Evolutionary conservation across 257 asterid genomes (phyloP).

Genomic region (Solanum acaule): DNA sequence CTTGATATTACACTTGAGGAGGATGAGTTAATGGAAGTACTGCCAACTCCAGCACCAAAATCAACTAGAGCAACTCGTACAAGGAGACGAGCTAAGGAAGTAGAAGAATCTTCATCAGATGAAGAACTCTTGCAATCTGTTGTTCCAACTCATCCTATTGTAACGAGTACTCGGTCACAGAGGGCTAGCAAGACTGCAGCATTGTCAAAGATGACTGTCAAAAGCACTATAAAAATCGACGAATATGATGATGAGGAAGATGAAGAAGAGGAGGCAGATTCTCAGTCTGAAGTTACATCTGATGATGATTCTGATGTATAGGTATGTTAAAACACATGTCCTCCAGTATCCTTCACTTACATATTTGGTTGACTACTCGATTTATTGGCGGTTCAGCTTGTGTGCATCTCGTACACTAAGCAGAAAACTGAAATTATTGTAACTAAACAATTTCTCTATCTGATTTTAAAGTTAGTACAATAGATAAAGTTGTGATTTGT

Average conservation of each 20-base stretch:
- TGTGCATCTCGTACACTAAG: conserved; percentile 21
- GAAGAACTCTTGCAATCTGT: conserved; percentile 52
- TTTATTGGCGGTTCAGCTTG: background rate
- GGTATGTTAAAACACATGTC: background rate
- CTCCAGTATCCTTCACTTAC: background rate
- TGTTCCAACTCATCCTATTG: conserved; percentile 37
- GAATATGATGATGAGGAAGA: conserved; percentile 40
- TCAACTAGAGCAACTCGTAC: conserved; percentile 35
- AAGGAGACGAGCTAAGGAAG: conserved; percentile 46
- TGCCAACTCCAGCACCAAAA: conserved; percentile 63
- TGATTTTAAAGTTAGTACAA: background rate
- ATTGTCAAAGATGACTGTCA: conserved; percentile 50
- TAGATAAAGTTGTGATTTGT: background rate
- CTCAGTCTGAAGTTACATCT: conserved; percentile 53
- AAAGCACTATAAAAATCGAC: conserved; percentile 26
- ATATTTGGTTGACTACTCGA: background rate
- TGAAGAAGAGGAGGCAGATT: conserved; percentile 30
- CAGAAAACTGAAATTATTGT: background rate
- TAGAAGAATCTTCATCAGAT: conserved; percentile 43
- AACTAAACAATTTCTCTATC: background rate
- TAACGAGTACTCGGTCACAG: conserved; percentile 50
- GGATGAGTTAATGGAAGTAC: conserved; percentile 32
- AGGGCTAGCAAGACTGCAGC: conserved; percentile 95
- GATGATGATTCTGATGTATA: conserved; percentile 30
- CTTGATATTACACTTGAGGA: conserved; percentile 38